These are phyloP conservation scores for Fusarium sp. DNA, from an alignment of 2,329 filamentous ascomycete species.

Conservation along the genomic window DNA sequence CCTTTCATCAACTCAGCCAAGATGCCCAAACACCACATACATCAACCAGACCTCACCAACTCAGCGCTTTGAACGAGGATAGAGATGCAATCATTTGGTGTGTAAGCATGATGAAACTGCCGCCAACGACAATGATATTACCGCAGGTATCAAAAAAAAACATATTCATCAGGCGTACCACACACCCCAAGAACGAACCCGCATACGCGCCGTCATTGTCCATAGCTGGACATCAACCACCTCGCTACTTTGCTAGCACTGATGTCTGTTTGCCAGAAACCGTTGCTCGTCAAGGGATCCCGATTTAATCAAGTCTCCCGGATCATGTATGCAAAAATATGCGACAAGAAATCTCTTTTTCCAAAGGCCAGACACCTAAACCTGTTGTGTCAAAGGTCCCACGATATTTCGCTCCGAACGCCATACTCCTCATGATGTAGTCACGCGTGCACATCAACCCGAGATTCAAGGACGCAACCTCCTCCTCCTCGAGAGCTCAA, in stretches of 20 bases:
- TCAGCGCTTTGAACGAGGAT: not conserved
- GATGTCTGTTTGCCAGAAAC: constrained; percentile 21
- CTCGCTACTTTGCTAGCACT: constrained; percentile 16
- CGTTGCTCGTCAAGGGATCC: constrained; percentile 27
- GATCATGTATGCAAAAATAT: constrained; percentile 30
- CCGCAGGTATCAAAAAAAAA: constrained; percentile 41
- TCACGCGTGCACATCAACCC: constrained; percentile 26
- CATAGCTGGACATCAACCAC: constrained; percentile 13
- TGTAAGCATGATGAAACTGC: not conserved
- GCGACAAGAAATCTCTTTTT: constrained; percentile 16
- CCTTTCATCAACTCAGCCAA: not conserved
- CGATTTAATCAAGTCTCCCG: constrained; percentile 20
- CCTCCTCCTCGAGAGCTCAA: constrained; percentile 11
- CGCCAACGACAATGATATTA: constrained; percentile 38
- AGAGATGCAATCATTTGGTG: constrained; percentile 1
- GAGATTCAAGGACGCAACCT: constrained; percentile 14
- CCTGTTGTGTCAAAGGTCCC: constrained; percentile 13
- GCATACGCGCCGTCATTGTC: constrained; percentile 26
- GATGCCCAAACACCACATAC: not conserved
- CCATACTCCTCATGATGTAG: constrained; percentile 40
- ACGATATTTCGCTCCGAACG: constrained; percentile 35
- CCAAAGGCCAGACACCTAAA: constrained; percentile 13
- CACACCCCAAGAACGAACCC: constrained; percentile 27
- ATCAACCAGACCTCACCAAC: not conserved
- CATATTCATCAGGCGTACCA: constrained; percentile 36